Base-by-base conservation (phyloP, 345 rosid species). In the Viola odorata region DNA sequence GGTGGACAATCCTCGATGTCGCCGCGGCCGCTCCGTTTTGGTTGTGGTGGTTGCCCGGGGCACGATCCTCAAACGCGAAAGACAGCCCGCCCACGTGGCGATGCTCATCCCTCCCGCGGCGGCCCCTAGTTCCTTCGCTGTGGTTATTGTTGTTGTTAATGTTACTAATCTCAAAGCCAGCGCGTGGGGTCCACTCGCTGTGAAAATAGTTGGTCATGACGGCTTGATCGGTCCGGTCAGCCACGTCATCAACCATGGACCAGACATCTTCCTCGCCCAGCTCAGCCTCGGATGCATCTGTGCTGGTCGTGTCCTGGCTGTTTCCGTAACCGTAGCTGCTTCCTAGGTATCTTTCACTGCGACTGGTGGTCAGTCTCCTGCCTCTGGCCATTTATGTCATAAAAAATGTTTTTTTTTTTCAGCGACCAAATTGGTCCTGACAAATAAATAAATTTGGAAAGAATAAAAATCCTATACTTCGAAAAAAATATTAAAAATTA, bases 241-340 rank as follows among this genome's bases (percentile, higher is more conserved):
- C 78, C n/a, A 58, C 67, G 62, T 45, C 77, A 12, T 77, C 86
- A 12, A 72, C 88, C 69, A 76, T 74, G n/a, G 89, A 81, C 98
- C 98, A 89, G 4, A 92, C 78, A 37, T 89, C 98, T 4, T 85
- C 96, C 69, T 92, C 98, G 1, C 80, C 80, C 37, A 87, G 81
- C 67, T 92, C 32, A 23, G 32, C 32, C 32, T 23, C 98, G 15
- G 84, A 41, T 10, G 39, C 64, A 6, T 69, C 79, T 7, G 15
- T 37, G 15, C 57, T 73, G 61, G 52, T 45, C 36, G 37, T 39
- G 16, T 41, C 72, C 15, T 69, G 69, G 54, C 68, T 67, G 41
- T 73, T 58, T 36, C 74, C 65, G 50, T 60, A 66, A 44, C 71
- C 49, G 56, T 74, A 80, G 56, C 78, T 71, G 54, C 79, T 72